Percentiles rank a stretch among this genome's conserved stretches.
Evolutionary conservation across 495 filamentous ascomycete genomes (phyloP).

Genomic region (Pseudevernia furfuracea): DNA sequence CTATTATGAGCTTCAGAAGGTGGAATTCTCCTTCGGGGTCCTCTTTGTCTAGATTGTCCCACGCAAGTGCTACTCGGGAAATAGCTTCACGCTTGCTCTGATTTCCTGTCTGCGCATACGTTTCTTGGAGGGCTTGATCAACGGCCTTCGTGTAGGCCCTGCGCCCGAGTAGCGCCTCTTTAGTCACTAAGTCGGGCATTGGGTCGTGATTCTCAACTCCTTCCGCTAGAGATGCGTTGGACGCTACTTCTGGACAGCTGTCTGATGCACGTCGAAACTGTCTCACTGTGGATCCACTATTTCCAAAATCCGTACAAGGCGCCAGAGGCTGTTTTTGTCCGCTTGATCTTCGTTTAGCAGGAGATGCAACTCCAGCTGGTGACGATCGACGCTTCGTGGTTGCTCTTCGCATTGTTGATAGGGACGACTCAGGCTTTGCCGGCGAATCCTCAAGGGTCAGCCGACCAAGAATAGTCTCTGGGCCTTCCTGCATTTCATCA

Average conservation of each 20-base stretch:
- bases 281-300: conserved; percentile 78
- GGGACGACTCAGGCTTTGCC: conserved; percentile 36
- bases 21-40: conserved; percentile 90
- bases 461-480: conserved; percentile 38
- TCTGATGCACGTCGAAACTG: conserved; percentile 85
- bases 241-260: conserved; percentile 40
- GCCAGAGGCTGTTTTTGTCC: conserved; percentile 67
- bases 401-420: conserved; percentile 44
- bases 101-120: conserved; percentile 68
- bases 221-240: conserved; percentile 31
- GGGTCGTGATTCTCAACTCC: conserved; percentile 39
- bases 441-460: conserved; percentile 36
- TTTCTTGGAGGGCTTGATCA: conserved; percentile 73
- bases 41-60: conserved; percentile 71
- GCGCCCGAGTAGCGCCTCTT: conserved; percentile 72
- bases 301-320: conserved; percentile 82
- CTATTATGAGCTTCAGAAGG: conserved; percentile 63
- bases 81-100: conserved; percentile 73
- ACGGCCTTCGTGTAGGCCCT: conserved; percentile 71
- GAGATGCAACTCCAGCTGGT: conserved; percentile 31
- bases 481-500: conserved; percentile 24
- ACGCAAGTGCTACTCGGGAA: conserved; percentile 71
- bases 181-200: conserved; percentile 49
- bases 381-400: conserved; percentile 44
- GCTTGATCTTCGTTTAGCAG: conserved; percentile 45